Conservation (phyloP, 208 protist species). For the Sergeia podlipaevii region DNA sequence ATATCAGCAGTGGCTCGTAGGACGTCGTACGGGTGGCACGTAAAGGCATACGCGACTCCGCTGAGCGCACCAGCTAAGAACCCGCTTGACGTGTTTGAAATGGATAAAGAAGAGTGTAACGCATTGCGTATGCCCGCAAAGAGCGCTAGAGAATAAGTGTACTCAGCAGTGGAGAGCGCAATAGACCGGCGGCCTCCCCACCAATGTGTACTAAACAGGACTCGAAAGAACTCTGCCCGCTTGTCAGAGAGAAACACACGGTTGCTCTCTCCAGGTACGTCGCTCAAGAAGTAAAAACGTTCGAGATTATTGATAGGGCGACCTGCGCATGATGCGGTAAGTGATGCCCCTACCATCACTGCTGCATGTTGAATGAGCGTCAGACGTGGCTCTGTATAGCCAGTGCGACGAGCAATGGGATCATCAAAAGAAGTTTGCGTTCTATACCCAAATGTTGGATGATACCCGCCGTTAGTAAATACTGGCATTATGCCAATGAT, state of each 20-base stretch:
- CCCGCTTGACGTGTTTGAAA: constrained; percentile 15
- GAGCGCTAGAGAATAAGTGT: constrained; percentile 33
- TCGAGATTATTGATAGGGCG: constrained; percentile 53
- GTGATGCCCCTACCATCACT: constrained; percentile 39
- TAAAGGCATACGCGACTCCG: constrained; percentile 34
- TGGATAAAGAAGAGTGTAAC: background rate
- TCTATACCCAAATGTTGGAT: constrained; percentile 15
- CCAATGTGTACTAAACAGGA: constrained; percentile 63
- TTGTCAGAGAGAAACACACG: constrained; percentile 76
- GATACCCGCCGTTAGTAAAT: background rate
- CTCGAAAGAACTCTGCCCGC: constrained; percentile 68
- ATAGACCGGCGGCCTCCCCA: constrained; percentile 44
- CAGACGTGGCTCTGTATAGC: constrained; percentile 71
- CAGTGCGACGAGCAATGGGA: constrained; percentile 46
- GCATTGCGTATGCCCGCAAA: constrained; percentile 15
- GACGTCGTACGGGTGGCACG: constrained; percentile 78
- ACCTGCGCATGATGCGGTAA: constrained; percentile 23
- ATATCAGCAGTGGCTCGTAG: constrained; percentile 65
- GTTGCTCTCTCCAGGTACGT: constrained; percentile 70
- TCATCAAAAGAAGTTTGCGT: constrained; percentile 37
- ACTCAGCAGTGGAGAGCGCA: constrained; percentile 22
- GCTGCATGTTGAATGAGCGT: constrained; percentile 33
- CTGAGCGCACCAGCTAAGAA: constrained; percentile 52
- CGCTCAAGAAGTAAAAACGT: constrained; percentile 74
- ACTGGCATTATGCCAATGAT: too few species aligned